Evolutionary conservation across 495 filamentous ascomycete species (phyloP).

Genomic region (Elaphomyces granulatus): DNA sequence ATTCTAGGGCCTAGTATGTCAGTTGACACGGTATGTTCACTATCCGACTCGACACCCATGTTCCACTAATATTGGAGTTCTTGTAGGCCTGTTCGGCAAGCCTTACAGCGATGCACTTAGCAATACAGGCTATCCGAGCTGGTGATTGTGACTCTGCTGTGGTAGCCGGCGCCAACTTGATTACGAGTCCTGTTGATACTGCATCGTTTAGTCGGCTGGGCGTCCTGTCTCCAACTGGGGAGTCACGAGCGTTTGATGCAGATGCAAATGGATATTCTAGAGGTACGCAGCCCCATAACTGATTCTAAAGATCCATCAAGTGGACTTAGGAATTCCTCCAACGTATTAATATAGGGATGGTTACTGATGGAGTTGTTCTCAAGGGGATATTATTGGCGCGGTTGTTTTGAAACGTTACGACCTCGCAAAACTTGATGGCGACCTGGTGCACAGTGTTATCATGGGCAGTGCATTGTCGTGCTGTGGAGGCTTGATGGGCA

Average conservation of each 20-base stretch:
- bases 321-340: no score
- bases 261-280: conserved; percentile 46
- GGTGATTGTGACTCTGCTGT: conserved; percentile 17
- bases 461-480: no score
- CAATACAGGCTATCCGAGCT: conserved; percentile 6
- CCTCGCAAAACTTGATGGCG: conserved; percentile 36
- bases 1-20: no score
- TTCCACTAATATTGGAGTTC: no score
- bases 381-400: conserved; percentile 44
- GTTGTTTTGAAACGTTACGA: conserved; percentile 42
- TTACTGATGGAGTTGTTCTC: no score
- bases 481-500: no score
- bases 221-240: conserved; percentile 19
- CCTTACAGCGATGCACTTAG: conserved; percentile 16
- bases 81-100: conserved; percentile 15
- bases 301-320: no score
- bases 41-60: no score
- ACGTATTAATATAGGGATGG: no score
- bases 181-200: conserved; percentile 34
- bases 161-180: conserved; percentile 23
- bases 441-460: no score
- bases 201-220: conserved; percentile 24
- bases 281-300: no score
- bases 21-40: conserved; percentile 5
- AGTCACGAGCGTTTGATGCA: conserved; percentile 44